These are phyloP conservation scores for Heteromeles arbutifolia DNA, from an alignment of 306 rosid genomes.

Conservation along the genomic window DNA sequence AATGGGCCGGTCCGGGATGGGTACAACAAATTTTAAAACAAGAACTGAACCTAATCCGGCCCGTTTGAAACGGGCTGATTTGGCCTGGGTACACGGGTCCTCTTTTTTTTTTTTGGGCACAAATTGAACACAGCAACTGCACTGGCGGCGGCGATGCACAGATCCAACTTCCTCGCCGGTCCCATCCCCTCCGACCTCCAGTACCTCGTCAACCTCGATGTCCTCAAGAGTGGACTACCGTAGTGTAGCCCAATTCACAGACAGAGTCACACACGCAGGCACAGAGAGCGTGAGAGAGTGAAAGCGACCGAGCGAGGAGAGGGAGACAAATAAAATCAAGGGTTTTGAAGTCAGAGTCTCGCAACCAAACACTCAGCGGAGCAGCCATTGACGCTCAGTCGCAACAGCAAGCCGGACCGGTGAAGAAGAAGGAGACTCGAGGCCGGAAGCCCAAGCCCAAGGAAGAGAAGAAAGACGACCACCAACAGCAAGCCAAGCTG, in stretches of 20 bases:
- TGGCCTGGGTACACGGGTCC: no score
- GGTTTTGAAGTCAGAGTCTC: not conserved
- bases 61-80: no score
- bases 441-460: conserved; percentile 81
- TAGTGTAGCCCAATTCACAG: not conserved
- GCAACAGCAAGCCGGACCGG: not conserved
- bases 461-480: conserved; percentile 65
- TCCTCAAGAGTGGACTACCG: not conserved
- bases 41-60: no score
- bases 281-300: not conserved
- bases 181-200: no score
- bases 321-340: not conserved
- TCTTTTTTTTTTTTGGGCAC: no score
- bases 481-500: not conserved
- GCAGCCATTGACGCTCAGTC: conserved; percentile 45
- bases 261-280: not conserved
- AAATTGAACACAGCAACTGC: no score
- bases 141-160: no score
- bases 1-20: no score
- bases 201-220: no score
- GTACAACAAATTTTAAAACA: no score
- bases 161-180: no score
- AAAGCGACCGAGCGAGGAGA: not conserved
- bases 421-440: conserved; percentile 77
- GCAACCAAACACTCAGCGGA: not conserved